Percentiles rank a stretch among this genome's conserved stretches.
Evolutionary conservation across 495 filamentous ascomycete genomes (phyloP).

Genomic region (Schizothecium vesticola): DNA sequence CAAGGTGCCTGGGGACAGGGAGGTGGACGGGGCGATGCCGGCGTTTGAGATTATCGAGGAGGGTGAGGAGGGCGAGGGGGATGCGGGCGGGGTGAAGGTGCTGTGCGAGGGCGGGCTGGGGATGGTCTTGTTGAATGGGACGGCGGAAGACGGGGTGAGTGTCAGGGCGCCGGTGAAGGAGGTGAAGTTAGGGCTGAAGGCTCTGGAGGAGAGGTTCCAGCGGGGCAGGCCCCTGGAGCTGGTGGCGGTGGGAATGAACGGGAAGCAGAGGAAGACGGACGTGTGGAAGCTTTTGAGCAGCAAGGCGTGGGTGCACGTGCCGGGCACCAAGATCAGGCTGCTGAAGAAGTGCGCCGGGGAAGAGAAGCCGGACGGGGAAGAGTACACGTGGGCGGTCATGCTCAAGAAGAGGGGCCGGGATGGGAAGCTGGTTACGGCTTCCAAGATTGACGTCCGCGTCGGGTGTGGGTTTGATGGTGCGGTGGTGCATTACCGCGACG

Average conservation of each 20-base stretch:
- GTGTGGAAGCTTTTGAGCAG: conserved; percentile 25
- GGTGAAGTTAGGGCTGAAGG: background rate
- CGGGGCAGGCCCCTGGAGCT: background rate
- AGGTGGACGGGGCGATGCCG: conserved; percentile 7
- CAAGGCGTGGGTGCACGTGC: conserved; percentile 13
- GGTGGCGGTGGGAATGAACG: conserved; percentile 6
- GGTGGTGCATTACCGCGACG: conserved; percentile 34
- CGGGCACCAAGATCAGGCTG: conserved; percentile 22
- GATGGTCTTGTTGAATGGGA: conserved; percentile 1
- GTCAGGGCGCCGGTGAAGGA: conserved; percentile 10
- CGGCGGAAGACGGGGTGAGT: background rate
- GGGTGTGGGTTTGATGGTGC: conserved; percentile 36
- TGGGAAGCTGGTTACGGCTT: conserved; percentile 25
- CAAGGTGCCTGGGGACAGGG: conserved; percentile 27
- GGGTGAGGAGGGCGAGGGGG: background rate
- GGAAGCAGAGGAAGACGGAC: conserved; percentile 8
- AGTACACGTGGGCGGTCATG: conserved; percentile 22
- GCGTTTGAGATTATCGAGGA: conserved; percentile 2
- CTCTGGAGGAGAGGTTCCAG: background rate
- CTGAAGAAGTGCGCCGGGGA: conserved; percentile 17
- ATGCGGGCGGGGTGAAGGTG: background rate
- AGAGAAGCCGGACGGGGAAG: conserved; percentile 4
- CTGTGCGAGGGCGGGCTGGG: conserved; percentile 9
- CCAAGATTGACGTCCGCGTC: conserved; percentile 34
- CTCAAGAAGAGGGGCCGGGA: conserved; percentile 24